Percentiles rank a stretch among this genome's conserved stretches.
These are phyloP conservation scores for Agroathelia rolfsii DNA, from an alignment of 1,284 basidiomycete species.

Conservation along the genomic window DNA sequence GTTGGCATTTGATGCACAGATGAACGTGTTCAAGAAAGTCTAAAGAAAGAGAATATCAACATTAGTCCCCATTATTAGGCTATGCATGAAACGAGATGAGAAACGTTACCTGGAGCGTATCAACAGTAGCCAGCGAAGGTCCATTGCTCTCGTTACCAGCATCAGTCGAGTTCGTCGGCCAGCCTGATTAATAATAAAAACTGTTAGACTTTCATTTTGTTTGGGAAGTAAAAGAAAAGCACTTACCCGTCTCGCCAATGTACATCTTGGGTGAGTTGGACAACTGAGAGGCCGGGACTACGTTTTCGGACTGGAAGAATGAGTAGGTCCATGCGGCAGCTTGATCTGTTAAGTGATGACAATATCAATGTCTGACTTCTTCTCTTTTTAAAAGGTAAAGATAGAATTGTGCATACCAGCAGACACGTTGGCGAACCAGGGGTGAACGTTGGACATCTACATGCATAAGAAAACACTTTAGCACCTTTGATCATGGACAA, in stretches of 20 bases:
- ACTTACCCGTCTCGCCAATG: conserved; percentile 80
- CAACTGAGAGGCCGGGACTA: conserved; percentile 38
- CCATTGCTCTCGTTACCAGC: conserved; percentile 49
- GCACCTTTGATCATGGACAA: background rate
- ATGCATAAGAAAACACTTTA: conserved; percentile 8
- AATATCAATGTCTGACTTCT: too few species aligned
- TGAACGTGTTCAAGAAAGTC: conserved; percentile 75
- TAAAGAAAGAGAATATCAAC: too few species aligned
- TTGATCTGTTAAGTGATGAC: conserved; percentile 52
- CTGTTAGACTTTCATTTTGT: background rate
- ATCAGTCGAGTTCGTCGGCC: conserved; percentile 48
- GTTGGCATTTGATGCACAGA: conserved; percentile 74
- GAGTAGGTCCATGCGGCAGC: conserved; percentile 66
- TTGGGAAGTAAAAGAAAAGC: conserved; percentile 3
- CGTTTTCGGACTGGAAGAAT: too few species aligned
- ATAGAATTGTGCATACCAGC: too few species aligned
- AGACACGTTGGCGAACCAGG: conserved; percentile 79
- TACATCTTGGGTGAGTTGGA: conserved; percentile 69
- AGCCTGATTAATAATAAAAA: conserved; percentile 6
- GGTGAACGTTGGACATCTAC: conserved; percentile 78
- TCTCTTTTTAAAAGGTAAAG: too few species aligned
- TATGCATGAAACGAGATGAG: background rate
- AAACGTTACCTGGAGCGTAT: conserved; percentile 49
- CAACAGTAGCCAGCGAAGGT: conserved; percentile 54
- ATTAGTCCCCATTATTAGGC: too few species aligned